Evolutionary conservation across 352 stramenopile genomes (phyloP).

Genomic region (Stramenopiles sp.): DNA sequence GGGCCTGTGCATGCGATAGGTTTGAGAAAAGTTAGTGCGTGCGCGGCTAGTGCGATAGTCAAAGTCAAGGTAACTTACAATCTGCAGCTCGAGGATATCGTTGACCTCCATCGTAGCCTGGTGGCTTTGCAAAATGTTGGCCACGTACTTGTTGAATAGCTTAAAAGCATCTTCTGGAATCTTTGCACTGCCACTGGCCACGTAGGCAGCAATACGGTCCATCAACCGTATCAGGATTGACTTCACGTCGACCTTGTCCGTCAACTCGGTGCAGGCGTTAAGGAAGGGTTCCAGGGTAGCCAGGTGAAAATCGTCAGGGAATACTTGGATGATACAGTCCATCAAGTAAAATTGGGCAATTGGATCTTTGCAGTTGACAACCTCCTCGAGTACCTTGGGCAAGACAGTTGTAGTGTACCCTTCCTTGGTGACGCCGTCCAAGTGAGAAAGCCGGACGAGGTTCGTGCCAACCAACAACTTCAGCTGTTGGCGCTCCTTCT

Average conservation of each 20-base stretch:
- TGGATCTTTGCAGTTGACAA: slow-evolving; percentile 78
- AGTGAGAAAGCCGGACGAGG: slow-evolving; percentile 80
- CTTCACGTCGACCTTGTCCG: slow-evolving; percentile 65
- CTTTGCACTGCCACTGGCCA: background rate
- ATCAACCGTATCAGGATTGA: slow-evolving; percentile 76
- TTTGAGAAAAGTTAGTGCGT: too few species aligned
- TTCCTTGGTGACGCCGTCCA: slow-evolving; percentile 70
- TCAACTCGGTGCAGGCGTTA: slow-evolving; percentile 48
- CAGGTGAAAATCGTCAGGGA: slow-evolving; percentile 92
- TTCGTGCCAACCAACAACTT: slow-evolving; percentile 89
- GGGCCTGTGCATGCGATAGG: too few species aligned
- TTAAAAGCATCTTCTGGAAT: slow-evolving; percentile 29
- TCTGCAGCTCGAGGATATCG: slow-evolving; percentile 50
- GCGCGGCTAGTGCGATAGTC: too few species aligned
- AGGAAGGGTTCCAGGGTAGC: slow-evolving; percentile 76
- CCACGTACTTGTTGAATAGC: slow-evolving; percentile 51
- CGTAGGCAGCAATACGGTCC: slow-evolving; percentile 35
- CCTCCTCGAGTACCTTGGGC: slow-evolving; percentile 68
- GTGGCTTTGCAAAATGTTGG: slow-evolving; percentile 40
- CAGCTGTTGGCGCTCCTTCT: slow-evolving; percentile 75
- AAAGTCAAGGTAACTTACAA: too few species aligned
- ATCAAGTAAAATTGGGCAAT: slow-evolving; percentile 95
- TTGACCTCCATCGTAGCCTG: slow-evolving; percentile 36
- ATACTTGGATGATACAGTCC: slow-evolving; percentile 85
- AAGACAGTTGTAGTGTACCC: slow-evolving; percentile 71